Conservation (phyloP, 1,284 basidiomycete species). For the Blastosporella zonata region DNA sequence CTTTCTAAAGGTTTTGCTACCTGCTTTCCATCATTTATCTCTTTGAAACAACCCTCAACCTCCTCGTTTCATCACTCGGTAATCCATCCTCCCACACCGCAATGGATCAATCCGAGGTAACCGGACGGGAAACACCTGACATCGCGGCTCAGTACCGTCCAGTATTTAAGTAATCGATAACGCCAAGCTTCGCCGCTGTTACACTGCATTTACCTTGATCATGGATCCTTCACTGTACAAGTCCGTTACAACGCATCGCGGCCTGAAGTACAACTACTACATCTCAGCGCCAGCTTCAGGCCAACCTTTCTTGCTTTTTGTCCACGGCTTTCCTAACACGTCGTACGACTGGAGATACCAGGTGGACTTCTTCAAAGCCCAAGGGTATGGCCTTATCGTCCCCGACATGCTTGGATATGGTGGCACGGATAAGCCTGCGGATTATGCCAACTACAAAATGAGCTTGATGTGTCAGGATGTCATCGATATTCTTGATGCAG, state of each 20-base stretch:
- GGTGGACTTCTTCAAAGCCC: conserved; percentile 38
- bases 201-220: no score
- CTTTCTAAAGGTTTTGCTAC: no score
- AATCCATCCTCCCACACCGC: no score
- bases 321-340: conserved; percentile 49
- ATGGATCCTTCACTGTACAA: conserved; percentile 20
- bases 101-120: no score
- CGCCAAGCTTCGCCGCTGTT: no score
- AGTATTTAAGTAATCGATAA: no score
- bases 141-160: no score
- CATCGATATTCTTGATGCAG: conserved; percentile 42
- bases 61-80: no score
- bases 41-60: no score
- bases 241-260: conserved; percentile 26
- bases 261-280: conserved; percentile 35
- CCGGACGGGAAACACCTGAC: no score
- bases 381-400: conserved; percentile 48
- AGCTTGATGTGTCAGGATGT: conserved; percentile 43
- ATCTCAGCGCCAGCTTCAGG: conserved; percentile 18
- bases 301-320: conserved; percentile 37
- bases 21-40: no score
- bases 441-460: conserved; percentile 34
- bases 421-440: conserved; percentile 46
- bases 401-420: conserved; percentile 57
- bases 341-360: conserved; percentile 46